A percentile compares a stretch with the other conserved stretches of the same genome.
phyloP scores from a whole-genome alignment of 345 rosid species.

The Citrus trifoliata region DNA sequence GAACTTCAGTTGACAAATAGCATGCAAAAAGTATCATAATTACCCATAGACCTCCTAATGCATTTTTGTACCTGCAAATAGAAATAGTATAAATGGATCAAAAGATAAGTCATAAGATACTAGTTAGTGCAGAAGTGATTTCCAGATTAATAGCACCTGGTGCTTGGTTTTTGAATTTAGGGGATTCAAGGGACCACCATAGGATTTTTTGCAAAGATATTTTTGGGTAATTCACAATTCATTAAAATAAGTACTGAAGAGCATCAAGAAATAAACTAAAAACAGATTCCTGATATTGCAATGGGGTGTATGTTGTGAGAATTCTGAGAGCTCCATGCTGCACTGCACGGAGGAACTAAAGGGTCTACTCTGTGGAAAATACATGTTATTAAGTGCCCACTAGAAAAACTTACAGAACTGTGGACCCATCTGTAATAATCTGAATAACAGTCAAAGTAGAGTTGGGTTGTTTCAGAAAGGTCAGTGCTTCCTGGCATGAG shows the following conservation, averaged over 20 bases:
- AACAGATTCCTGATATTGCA: background rate
- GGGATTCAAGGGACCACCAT: too few relatives aligned
- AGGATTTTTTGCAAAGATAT: background rate
- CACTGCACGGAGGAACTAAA: background rate
- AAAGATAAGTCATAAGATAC: background rate
- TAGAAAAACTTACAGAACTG: too few relatives aligned
- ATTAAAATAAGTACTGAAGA: background rate
- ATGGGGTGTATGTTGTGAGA: background rate
- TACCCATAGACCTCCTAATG: conserved; percentile 90
- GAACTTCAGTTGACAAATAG: conserved; percentile 71
- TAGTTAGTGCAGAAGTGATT: background rate
- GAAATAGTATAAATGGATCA: background rate
- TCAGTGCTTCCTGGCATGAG: background rate
- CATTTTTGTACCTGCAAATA: conserved; percentile 70
- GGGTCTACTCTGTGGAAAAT: background rate
- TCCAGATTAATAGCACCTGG: background rate
- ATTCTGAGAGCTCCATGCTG: background rate
- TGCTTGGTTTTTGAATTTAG: background rate
- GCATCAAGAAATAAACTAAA: background rate
- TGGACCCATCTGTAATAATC: too few relatives aligned
- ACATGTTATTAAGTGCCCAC: too few relatives aligned
- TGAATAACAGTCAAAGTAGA: too few relatives aligned
- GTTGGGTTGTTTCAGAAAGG: background rate
- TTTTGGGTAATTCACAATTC: background rate
- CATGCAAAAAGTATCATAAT: conserved; percentile 70